Percentiles rank a stretch among this genome's conserved stretches.
These are phyloP conservation scores for Seminavis robusta DNA, from an alignment of 108 stramenopile species.

Conservation along the genomic window DNA sequence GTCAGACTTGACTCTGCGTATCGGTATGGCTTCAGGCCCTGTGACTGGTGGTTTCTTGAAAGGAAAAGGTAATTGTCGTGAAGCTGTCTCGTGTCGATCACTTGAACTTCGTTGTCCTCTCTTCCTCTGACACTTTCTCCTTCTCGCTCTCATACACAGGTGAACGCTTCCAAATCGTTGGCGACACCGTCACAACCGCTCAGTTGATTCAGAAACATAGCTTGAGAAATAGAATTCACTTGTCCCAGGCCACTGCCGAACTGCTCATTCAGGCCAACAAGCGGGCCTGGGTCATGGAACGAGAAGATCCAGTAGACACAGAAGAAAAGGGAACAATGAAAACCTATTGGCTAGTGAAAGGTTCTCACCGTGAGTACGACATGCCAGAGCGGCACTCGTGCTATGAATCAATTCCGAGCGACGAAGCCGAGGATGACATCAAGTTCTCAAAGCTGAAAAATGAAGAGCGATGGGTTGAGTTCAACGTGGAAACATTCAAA, in stretches of 20 bases:
- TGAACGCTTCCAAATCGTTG: conserved; percentile 9
- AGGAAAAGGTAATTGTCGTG: too few species aligned
- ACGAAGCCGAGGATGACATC: too few species aligned
- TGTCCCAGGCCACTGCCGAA: conserved; percentile 8
- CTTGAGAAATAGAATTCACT: conserved; percentile 4
- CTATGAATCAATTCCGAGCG: too few species aligned
- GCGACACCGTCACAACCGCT: conserved; percentile 15
- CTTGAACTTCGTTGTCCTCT: too few species aligned
- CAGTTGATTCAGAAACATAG: background rate
- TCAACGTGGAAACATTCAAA: background rate
- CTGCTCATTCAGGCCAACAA: conserved; percentile 5
- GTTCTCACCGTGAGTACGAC: too few species aligned
- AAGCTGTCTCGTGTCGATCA: too few species aligned
- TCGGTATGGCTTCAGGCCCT: conserved; percentile 19
- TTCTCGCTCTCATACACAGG: too few species aligned
- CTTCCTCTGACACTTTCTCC: too few species aligned
- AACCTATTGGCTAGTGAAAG: conserved; percentile 19
- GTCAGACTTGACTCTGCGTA: conserved; percentile 4
- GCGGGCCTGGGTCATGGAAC: conserved; percentile 1
- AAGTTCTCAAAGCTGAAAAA: too few species aligned
- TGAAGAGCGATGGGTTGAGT: conserved; percentile 6
- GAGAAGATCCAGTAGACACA: background rate
- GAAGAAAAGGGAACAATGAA: conserved; percentile 9
- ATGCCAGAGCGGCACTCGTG: too few species aligned
- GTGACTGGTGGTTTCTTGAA: conserved; percentile 16